A percentile compares a stretch with the other conserved stretches of the same genome.
Conservation (phyloP, 257 asterid genomes). For the Rehmannia glutinosa region DNA sequence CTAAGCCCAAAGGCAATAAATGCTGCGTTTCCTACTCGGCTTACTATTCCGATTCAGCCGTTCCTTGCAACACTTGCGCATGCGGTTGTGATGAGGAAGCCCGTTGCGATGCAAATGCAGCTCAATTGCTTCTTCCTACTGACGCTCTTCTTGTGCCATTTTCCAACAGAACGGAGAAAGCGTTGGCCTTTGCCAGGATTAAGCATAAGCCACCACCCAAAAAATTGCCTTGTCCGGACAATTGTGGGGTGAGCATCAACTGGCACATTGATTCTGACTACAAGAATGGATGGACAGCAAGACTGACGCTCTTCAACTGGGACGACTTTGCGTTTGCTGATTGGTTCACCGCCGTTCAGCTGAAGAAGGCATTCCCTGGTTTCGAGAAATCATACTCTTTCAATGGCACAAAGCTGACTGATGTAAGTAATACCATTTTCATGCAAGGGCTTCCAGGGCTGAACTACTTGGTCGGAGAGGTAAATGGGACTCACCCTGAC, state of each 20-base stretch:
- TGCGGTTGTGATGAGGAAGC: conserved; percentile 63
- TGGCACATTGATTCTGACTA: conserved; percentile 89
- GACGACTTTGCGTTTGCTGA: conserved; percentile 42
- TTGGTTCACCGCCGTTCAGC: conserved; percentile 74
- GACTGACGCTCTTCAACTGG: conserved; percentile 93
- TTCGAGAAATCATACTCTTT: conserved; percentile 72
- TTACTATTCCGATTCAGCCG: conserved; percentile 52
- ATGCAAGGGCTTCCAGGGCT: conserved; percentile 88
- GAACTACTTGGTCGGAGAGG: conserved; percentile 71
- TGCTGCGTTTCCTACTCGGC: conserved; percentile 93
- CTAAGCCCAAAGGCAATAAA: conserved; percentile 49
- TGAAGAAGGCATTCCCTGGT: conserved; percentile 53
- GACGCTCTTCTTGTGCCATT: conserved; percentile 83
- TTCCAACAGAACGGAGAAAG: conserved; percentile 48
- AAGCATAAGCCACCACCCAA: conserved; percentile 37
- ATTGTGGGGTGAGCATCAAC: conserved; percentile 87
- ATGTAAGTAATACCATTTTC: conserved; percentile 43
- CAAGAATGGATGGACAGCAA: conserved; percentile 80
- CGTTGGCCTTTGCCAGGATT: conserved; percentile 55
- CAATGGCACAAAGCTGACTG: conserved; percentile 54
- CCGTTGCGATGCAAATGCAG: conserved; percentile 36
- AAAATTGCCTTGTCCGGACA: conserved; percentile 79
- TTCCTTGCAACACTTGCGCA: conserved; percentile 86
- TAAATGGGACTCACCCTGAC: conserved; percentile 65
- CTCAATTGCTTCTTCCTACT: conserved; percentile 51